These are phyloP conservation scores for Aspergillus tubingensis DNA, from an alignment of 2,329 filamentous ascomycete genomes.

Conservation along the genomic window DNA sequence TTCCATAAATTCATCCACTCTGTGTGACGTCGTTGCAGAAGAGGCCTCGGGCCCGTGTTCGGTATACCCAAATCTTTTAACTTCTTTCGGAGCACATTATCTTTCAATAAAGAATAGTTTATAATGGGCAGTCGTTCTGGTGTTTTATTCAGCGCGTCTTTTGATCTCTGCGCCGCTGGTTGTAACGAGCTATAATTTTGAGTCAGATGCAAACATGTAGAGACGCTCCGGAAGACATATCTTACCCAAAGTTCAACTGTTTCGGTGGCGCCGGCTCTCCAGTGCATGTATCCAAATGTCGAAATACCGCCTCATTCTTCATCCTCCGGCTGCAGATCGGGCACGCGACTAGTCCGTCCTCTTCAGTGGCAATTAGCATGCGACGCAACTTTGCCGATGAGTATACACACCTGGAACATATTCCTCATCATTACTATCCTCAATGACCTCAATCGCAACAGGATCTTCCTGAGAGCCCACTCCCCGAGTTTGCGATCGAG, in stretches of 20 bases:
- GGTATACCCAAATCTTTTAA: slow-evolving; percentile 78
- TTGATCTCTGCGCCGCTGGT: slow-evolving; percentile 19
- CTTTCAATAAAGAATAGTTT: slow-evolving; percentile 86
- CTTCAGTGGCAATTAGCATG: slow-evolving; percentile 36
- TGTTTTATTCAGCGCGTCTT: slow-evolving; percentile 34
- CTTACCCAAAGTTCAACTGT: slow-evolving; percentile 31
- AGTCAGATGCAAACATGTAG: slow-evolving; percentile 21
- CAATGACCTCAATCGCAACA: slow-evolving; percentile 33
- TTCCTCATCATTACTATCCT: slow-evolving; percentile 47
- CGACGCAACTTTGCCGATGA: not conserved
- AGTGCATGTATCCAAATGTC: slow-evolving; percentile 74
- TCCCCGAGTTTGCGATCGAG: slow-evolving; percentile 36
- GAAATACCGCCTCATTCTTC: slow-evolving; percentile 75
- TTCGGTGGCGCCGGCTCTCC: slow-evolving; percentile 24
- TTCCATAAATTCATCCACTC: slow-evolving; percentile 98
- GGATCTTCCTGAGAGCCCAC: slow-evolving; percentile 15
- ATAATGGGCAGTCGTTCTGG: slow-evolving; percentile 73
- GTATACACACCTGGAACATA: slow-evolving; percentile 35
- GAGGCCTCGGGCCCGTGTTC: slow-evolving; percentile 63
- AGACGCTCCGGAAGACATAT: not conserved
- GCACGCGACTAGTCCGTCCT: slow-evolving; percentile 78
- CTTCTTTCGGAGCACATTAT: slow-evolving; percentile 75
- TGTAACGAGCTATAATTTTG: slow-evolving; percentile 24
- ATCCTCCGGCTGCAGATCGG: slow-evolving; percentile 79
- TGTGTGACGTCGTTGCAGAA: slow-evolving; percentile 77